Evolutionary conservation across 2,329 filamentous ascomycete genomes (phyloP).

Genomic region (Fusarium irregulare): DNA sequence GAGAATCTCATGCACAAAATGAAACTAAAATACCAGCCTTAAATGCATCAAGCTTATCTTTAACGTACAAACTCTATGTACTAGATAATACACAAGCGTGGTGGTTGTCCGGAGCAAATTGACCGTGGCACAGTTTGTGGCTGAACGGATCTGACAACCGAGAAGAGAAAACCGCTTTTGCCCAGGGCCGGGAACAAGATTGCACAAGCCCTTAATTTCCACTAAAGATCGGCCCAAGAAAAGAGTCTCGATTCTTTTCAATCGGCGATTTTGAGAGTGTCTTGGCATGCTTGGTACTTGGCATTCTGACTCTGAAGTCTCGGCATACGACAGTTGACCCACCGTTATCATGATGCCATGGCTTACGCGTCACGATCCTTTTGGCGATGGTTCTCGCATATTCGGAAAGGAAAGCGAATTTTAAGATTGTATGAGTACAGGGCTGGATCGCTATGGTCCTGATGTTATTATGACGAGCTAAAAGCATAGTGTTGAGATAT

Average conservation of each 20-base stretch:
- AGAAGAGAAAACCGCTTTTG: not conserved
- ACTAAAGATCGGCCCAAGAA: not conserved
- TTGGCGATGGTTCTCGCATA: not conserved
- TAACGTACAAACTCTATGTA: too few species aligned
- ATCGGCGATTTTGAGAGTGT: not conserved
- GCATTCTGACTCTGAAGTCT: not conserved
- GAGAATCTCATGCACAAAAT: not conserved
- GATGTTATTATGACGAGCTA: not conserved
- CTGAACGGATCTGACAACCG: not conserved
- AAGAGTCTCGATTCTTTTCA: not conserved
- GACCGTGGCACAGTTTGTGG: not conserved
- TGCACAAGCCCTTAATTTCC: not conserved
- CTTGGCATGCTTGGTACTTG: not conserved
- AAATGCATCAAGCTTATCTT: not conserved
- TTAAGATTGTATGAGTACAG: not conserved
- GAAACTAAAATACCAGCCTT: not conserved
- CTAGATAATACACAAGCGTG: not conserved
- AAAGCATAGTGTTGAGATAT: not conserved
- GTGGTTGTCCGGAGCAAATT: not conserved
- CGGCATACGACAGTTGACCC: slow-evolving; percentile 18
- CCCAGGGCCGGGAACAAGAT: not conserved
- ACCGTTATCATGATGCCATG: slow-evolving; percentile 3
- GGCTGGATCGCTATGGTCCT: too few species aligned
- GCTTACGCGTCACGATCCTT: not conserved
- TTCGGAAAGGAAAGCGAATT: slow-evolving; percentile 1